A percentile compares a stretch with the other conserved stretches of the same genome.
phyloP scores from a whole-genome alignment of 306 rosid species.

The Carpinus viminea region DNA sequence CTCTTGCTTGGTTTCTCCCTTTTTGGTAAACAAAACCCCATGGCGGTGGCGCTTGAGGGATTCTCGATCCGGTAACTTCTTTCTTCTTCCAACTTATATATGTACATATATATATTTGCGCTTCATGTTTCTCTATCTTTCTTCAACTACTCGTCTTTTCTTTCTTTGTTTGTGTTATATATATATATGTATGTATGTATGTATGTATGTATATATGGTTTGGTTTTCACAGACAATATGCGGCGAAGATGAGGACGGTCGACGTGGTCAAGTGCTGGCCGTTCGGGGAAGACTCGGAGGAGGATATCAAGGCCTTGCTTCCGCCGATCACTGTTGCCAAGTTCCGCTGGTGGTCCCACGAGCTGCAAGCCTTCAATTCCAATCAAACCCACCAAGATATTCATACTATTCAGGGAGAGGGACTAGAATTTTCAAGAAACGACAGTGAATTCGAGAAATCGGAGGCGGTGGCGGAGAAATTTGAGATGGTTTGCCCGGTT shows the following conservation, averaged over 20 bases:
- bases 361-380: slow-evolving; percentile 57
- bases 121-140: too few species aligned
- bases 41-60: slow-evolving; percentile 63
- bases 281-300: slow-evolving; percentile 30
- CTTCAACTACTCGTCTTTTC: background rate
- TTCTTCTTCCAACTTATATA: too few species aligned
- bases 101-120: too few species aligned
- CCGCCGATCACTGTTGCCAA: slow-evolving; percentile 73
- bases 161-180: background rate
- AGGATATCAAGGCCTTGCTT: slow-evolving; percentile 44
- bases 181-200: too few species aligned
- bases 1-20: background rate
- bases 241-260: slow-evolving; percentile 67
- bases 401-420: slow-evolving; percentile 9
- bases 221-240: slow-evolving; percentile 54
- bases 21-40: slow-evolving; percentile 13
- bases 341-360: slow-evolving; percentile 72
- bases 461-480: slow-evolving; percentile 33
- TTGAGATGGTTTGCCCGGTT: slow-evolving; percentile 69
- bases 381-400: background rate
- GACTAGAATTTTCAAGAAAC: slow-evolving; percentile 21
- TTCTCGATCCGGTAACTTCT: slow-evolving; percentile 79
- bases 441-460: slow-evolving; percentile 1
- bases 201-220: background rate
- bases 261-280: slow-evolving; percentile 83